Evolutionary conservation across 2,329 filamentous ascomycete species (phyloP).

Genomic region (Phialemoniopsis sp.): DNA sequence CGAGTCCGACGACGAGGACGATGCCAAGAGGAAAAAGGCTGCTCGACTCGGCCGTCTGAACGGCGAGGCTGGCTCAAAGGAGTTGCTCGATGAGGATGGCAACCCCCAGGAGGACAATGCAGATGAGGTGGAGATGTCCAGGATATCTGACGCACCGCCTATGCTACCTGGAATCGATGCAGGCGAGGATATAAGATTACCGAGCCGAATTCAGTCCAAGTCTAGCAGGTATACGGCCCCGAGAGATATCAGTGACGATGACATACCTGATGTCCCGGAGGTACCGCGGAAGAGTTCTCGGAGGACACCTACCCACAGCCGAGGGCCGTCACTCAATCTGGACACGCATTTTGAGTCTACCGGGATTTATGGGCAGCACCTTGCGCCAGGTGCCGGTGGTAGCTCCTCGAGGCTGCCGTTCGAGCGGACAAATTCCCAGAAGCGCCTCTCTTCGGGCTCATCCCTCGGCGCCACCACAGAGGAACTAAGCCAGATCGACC

Average conservation of each 20-base stretch:
- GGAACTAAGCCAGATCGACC: slow-evolving; percentile 37
- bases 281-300: slow-evolving; percentile 73
- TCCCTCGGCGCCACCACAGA: slow-evolving; percentile 40
- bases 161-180: slow-evolving; percentile 56
- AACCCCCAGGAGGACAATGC: slow-evolving; percentile 41
- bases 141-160: slow-evolving; percentile 46
- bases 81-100: slow-evolving; percentile 41
- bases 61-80: slow-evolving; percentile 21
- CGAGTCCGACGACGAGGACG: slow-evolving; percentile 58
- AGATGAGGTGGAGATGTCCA: slow-evolving; percentile 32
- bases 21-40: slow-evolving; percentile 25
- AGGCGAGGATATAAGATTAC: slow-evolving; percentile 57
- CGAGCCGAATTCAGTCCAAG: slow-evolving; percentile 59
- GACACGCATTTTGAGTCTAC: slow-evolving; percentile 9
- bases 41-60: slow-evolving; percentile 20
- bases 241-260: slow-evolving; percentile 18
- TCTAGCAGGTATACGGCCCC: slow-evolving; percentile 35
- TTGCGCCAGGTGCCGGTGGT: background rate
- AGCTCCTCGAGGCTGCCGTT: slow-evolving; percentile 46
- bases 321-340: slow-evolving; percentile 29
- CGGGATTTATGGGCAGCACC: slow-evolving; percentile 2
- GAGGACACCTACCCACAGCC: slow-evolving; percentile 33
- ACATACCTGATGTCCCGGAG: slow-evolving; percentile 38
- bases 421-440: slow-evolving; percentile 49
- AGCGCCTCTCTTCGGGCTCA: slow-evolving; percentile 44